Evolutionary conservation across 805 yeast genomes (phyloP), one percentile per base, ranked within the genome.

Genomic region (Saccharomycopsis lassenensis): DNA sequence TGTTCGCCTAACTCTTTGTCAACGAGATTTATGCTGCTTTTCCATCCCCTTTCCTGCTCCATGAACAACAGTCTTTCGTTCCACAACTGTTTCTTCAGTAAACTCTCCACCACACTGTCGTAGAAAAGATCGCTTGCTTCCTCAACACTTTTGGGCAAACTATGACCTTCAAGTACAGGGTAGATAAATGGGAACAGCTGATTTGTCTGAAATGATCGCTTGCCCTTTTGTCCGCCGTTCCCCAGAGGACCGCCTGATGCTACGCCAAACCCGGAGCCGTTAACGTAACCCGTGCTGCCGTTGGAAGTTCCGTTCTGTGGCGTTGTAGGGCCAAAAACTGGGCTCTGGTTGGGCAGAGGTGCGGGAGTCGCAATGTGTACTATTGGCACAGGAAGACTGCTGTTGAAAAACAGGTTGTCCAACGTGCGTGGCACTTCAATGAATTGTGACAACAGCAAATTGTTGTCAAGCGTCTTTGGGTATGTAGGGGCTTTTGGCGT

Each of bases 351-450:
- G 1, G 94, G 94, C 0, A 94, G 82, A 3, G 94, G 91, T 1
- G 80, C 81, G 0, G 94, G 95, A 0, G 95, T 84, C 0, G 95
- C 87, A 7, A 85, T 67, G 52, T 81, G 87, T 4, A 77, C 60
- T 0, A 69, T 57, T 27, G 73, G 76, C 0, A 68, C 58, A 1
- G 77, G 78, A 16, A 71, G 52, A 24, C 63, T 60, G 8, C 63
- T 57, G 32, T 63, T 60, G 4, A 63, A 47, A 4, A 65, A 55
- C 38, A 66, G 70, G 4, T 62, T 44, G 47, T 63, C 63, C 40
- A 62, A 54, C 1, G 82, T 70, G 37, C 74, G 61, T 2, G 81
- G 78, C 22, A 65, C 66, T 33, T 69, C 78, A 33, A 77, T 62
- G 45, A 66, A 69, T 43, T 74, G 80, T 0, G 81, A 65, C 12